phyloP scores from a whole-genome alignment of 164 flowering plant species.

The Houttuynia cordata region DNA sequence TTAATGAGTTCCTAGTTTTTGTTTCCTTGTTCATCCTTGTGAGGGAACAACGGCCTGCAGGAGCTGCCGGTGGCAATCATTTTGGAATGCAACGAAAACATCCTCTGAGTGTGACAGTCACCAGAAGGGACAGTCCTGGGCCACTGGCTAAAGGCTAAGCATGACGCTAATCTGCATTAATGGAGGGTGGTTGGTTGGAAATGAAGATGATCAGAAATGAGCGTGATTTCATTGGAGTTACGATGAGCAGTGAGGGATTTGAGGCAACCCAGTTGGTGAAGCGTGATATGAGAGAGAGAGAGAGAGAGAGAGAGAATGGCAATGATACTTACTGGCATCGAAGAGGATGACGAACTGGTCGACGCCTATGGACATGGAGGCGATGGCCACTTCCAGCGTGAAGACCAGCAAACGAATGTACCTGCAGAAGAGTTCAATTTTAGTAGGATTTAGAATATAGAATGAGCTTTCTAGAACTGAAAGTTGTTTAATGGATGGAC shows the following conservation, averaged over 20 bases:
- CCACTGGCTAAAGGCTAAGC: too few relatives aligned
- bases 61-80: not conserved
- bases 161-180: not conserved
- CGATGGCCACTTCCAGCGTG: conserved; percentile 85
- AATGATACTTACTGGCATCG: conserved; percentile 71
- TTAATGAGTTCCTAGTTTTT: not conserved
- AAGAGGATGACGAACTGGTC: conserved; percentile 80
- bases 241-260: too few relatives aligned
- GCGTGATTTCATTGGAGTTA: too few relatives aligned
- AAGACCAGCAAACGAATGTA: conserved; percentile 80
- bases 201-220: not conserved
- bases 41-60: too few relatives aligned
- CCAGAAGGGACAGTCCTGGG: too few relatives aligned
- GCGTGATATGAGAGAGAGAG: not conserved
- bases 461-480: not conserved
- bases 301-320: not conserved
- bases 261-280: not conserved
- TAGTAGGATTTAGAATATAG: not conserved
- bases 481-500: conserved; percentile 16
- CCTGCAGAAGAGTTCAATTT: conserved; percentile 18
- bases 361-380: conserved; percentile 64
- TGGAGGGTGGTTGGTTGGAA: not conserved
- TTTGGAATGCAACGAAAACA: too few relatives aligned
- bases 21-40: not conserved
- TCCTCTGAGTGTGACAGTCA: too few relatives aligned